Conservation (phyloP, 257 asterid species). For the Thymus quinquecostatus region DNA sequence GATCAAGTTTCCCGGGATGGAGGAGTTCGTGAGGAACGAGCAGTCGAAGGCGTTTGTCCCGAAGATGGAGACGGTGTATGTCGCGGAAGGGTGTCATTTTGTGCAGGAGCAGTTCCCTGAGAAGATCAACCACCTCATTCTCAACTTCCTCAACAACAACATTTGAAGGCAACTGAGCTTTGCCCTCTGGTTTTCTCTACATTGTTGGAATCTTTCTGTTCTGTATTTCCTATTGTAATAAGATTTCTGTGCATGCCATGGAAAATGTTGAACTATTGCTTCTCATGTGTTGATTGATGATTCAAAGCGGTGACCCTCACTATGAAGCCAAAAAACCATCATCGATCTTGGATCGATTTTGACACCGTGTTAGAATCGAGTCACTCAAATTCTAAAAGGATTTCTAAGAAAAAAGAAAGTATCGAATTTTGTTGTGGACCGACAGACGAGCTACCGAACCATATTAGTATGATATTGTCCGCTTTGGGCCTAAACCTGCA, state of each 20-base stretch:
- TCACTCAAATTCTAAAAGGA: too few relatives aligned
- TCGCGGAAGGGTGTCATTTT: constrained; percentile 72
- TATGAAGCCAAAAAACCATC: too few relatives aligned
- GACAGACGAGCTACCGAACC: too few relatives aligned
- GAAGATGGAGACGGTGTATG: constrained; percentile 48
- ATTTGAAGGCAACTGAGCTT: constrained; percentile 1
- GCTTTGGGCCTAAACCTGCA: too few relatives aligned
- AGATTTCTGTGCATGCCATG: neutral
- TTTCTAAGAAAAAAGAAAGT: too few relatives aligned
- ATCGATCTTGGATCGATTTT: too few relatives aligned
- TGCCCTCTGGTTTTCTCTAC: too few relatives aligned
- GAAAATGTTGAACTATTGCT: neutral
- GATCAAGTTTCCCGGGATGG: constrained; percentile 57
- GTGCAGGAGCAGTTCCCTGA: constrained; percentile 75
- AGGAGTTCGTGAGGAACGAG: constrained; percentile 49
- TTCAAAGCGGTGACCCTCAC: too few relatives aligned
- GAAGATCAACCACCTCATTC: constrained; percentile 49
- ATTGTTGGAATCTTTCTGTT: neutral
- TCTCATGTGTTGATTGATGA: too few relatives aligned
- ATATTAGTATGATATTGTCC: too few relatives aligned
- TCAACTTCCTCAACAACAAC: constrained; percentile 48
- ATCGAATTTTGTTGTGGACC: too few relatives aligned
- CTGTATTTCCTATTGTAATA: neutral
- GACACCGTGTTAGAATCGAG: too few relatives aligned
- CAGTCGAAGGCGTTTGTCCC: constrained; percentile 52